phyloP scores from a whole-genome alignment of 2,329 filamentous ascomycete genomes.

The Claviceps digitariae region DNA sequence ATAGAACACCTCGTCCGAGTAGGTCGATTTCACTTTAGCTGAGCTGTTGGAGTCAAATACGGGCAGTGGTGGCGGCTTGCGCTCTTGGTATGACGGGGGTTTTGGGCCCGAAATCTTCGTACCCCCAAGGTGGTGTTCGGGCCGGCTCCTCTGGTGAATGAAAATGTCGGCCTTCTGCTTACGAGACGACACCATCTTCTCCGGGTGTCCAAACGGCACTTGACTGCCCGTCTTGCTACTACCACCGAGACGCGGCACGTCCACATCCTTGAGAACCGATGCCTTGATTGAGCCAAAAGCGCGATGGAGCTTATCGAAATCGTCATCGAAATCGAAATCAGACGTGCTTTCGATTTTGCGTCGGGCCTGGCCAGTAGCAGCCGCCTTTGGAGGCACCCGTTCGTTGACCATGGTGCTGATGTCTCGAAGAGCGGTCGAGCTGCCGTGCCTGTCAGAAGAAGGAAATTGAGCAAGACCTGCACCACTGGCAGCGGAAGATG shows the following conservation, averaged over 20 bases:
- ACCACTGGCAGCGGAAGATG: neutral
- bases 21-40: constrained; percentile 7
- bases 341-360: constrained; percentile 10
- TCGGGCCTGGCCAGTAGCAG: neutral
- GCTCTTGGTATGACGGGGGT: constrained; percentile 33
- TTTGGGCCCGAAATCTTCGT: constrained; percentile 34
- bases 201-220: constrained; percentile 24
- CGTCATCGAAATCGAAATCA: constrained; percentile 18
- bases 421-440: constrained; percentile 7
- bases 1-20: constrained; percentile 41
- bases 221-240: constrained; percentile 3
- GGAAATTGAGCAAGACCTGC: neutral
- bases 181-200: constrained; percentile 33
- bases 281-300: constrained; percentile 16
- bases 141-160: constrained; percentile 38
- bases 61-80: constrained; percentile 30
- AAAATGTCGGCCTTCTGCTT: constrained; percentile 44
- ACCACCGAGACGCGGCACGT: neutral
- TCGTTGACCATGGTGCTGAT: constrained; percentile 31
- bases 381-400: constrained; percentile 23
- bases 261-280: constrained; percentile 9
- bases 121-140: constrained; percentile 40
- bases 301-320: constrained; percentile 20
- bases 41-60: constrained; percentile 32
- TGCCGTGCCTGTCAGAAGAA: neutral